Evolutionary conservation across 805 yeast genomes (phyloP), one percentile per base, ranked within the genome.

Genomic region (Zygoascus biomembranicola): DNA sequence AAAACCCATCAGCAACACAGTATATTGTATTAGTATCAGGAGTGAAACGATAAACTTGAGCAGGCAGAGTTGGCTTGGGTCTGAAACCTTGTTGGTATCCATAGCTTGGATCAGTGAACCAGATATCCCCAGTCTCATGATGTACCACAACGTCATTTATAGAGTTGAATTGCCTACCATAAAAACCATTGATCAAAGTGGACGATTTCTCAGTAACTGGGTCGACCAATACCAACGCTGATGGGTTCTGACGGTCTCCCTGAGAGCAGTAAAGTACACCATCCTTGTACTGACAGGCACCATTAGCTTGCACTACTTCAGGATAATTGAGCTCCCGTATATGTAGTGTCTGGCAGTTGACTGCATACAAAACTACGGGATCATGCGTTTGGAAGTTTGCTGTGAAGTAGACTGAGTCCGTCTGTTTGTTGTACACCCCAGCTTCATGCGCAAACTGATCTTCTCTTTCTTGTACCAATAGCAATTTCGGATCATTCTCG

Each of bases 11-110:
- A 52, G 76, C 69, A 2, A 77, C 66, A 10, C 66, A 66, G 2
- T 56, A 45, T 1, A 68, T 51, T 1, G 63, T 59, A 9, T 66
- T 64, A 9, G 67, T 66, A 14, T 61, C 57, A 14, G 73, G 61
- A 44, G 71, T 67, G 50, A 74, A 69, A 43, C 74, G 70, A 61
- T 77, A 73, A 45, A 82, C 66, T 49, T 63, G 66, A 47, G 56
- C 56, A 8, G 68, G 68, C 44, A 64, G 57, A n/a, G 32, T 39
- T 18, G 32, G 32, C 10, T 48, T 37, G 14, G 43, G 47, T 16
- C 60, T 55, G 47, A 62, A 54, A 18, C 55, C 55, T 52, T 64
- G 68, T 10, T 44, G 26, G 41, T 53, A 14, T 19, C 56, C 65
- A 45, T 63, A 63, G 50, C 55, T 49, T 8, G 68, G 68, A 46